phyloP scores from a whole-genome alignment of 2,329 filamentous ascomycete species.

The Fusarium coicis region DNA sequence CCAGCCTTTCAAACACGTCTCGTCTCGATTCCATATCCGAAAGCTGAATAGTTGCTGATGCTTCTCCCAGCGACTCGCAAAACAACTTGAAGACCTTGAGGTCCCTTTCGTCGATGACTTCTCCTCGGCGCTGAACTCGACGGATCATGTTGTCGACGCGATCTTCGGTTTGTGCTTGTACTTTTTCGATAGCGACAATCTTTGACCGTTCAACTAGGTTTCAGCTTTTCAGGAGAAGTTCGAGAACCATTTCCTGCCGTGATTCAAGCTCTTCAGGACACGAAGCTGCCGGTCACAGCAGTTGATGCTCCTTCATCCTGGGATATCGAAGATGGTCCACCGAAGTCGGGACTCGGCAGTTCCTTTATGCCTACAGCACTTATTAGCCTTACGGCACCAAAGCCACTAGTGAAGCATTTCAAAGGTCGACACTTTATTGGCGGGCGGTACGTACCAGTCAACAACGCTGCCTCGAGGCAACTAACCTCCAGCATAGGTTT shows the following conservation, averaged over 20 bases:
- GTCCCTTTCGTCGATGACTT: conserved; percentile 90
- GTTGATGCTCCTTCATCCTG: conserved; percentile 95
- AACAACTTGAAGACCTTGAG: conserved; percentile 84
- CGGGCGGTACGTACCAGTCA: conserved; percentile 69
- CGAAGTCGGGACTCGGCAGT: conserved; percentile 78
- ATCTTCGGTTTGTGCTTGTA: conserved; percentile 77
- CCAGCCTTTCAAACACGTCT: conserved; percentile 6
- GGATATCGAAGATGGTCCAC: conserved; percentile 90
- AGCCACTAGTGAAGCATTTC: conserved; percentile 87
- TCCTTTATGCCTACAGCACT: conserved; percentile 83
- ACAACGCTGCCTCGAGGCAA: background rate
- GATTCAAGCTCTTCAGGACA: conserved; percentile 79
- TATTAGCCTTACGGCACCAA: conserved; percentile 92
- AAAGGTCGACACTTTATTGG: conserved; percentile 91
- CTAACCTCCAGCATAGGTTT: conserved; percentile 66
- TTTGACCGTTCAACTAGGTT: conserved; percentile 64
- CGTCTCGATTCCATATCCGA: conserved; percentile 8
- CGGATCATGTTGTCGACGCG: conserved; percentile 89
- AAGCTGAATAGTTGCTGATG: conserved; percentile 44
- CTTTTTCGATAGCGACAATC: background rate
- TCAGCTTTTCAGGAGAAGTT: conserved; percentile 91
- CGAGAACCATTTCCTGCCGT: conserved; percentile 90
- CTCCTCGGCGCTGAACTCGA: conserved; percentile 67
- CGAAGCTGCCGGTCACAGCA: conserved; percentile 80
- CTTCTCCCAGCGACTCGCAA: conserved; percentile 74